phyloP scores from a whole-genome alignment of 169 alveolate genomes.

The Plasmodium gonderi region DNA sequence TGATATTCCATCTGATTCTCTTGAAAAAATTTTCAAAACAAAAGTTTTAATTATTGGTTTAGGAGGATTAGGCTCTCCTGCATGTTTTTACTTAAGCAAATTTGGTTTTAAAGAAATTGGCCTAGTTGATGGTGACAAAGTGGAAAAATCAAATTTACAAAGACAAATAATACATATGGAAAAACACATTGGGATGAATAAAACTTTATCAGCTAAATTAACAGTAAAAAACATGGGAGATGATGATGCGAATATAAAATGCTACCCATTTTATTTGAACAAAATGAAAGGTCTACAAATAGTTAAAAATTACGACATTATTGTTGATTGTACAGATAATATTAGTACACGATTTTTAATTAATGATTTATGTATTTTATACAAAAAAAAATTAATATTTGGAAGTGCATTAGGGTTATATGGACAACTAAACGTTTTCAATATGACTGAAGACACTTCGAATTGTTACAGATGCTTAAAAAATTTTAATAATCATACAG shows the following conservation, averaged over 20 bases:
- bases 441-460: constrained; percentile 23
- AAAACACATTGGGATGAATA: constrained; percentile 82
- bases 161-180: constrained; percentile 88
- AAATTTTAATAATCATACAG: constrained; percentile 67
- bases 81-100: constrained; percentile 94
- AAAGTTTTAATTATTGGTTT: constrained; percentile 96
- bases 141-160: constrained; percentile 86
- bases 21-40: constrained; percentile 78
- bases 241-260: constrained; percentile 58
- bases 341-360: constrained; percentile 81
- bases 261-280: constrained; percentile 78
- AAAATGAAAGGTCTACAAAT: constrained; percentile 78
- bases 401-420: constrained; percentile 83
- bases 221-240: constrained; percentile 76
- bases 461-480: constrained; percentile 82
- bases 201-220: constrained; percentile 83
- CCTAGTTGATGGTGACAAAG: constrained; percentile 88
- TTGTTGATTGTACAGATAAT: constrained; percentile 84
- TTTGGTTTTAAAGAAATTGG: constrained; percentile 92
- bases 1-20: constrained; percentile 36
- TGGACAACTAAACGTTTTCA: constrained; percentile 83
- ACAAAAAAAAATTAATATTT: constrained; percentile 78
- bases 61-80: constrained; percentile 99
- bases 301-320: constrained; percentile 78
- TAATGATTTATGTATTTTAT: constrained; percentile 81